Evolutionary conservation across 768 basidiomycete species (phyloP), one percentile per base, ranked within the genome.

Genomic region (Pulveroboletus sp.): DNA sequence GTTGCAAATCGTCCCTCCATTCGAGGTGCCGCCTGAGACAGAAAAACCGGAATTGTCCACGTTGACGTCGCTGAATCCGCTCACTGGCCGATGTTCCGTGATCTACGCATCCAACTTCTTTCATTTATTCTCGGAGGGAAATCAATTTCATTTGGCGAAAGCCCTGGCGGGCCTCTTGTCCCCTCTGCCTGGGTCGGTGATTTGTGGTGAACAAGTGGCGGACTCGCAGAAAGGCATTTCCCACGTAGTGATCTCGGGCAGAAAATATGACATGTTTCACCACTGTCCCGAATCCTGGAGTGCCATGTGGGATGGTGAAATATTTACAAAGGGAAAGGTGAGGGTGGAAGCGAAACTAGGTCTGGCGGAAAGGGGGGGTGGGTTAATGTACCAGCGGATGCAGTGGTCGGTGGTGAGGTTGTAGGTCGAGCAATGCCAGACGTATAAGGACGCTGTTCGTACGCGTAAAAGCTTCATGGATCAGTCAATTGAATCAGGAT

Each of bases 41-140:
- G 50, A 55, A 6, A 23, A 14, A 4, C 73, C 72, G 0, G 54
- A 58, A 32, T 54, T 80, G 26, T 26, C 53, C 7, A 54, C 64
- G 0, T 49, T 80, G 43, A 70, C 57, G 1, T 75, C 78, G 3
- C 69, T 83, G 26, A 77, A 65, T 20, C 73, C 75, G 0, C 67
- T 82, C 4, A 72, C 61, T 37, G 77, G 78, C 0, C 76, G 69
- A 24, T 67, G 81, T 37, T 71, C 78, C 10, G 76, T 69, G 6
- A 76, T 83, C 32, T 73, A 77, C 49, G 74, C 75, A 0, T 71
- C 73, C 3, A 65, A 73, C 13, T 69, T 83, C 55, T 81, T 83
- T 55, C 67, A 68, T 61, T 34, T 68, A 0, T 71, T 71, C 49
- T 49, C 56, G 2, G 61, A 68, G 42, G 58, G 50, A 2, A 57